A percentile compares a stretch with the other conserved stretches of the same genome.
Conservation (phyloP, 2,329 filamentous ascomycete species). For the Diplodia seriata region DNA sequence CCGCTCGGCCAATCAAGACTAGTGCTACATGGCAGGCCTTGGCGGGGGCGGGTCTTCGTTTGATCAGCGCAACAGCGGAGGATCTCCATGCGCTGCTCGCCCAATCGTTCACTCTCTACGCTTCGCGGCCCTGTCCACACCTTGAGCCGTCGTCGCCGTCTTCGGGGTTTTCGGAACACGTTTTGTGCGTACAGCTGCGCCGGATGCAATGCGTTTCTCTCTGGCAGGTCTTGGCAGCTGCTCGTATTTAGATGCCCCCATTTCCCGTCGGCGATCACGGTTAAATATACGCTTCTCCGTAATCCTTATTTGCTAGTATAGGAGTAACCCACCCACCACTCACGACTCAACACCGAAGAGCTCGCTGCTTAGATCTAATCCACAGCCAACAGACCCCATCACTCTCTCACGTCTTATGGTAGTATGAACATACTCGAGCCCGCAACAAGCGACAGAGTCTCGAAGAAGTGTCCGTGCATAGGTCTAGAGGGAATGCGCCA, state of each 20-base stretch:
- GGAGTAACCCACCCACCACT: background rate
- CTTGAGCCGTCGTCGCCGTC: background rate
- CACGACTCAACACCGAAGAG: background rate
- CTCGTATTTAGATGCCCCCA: slow-evolving; percentile 10
- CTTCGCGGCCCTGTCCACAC: background rate
- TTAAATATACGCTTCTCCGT: slow-evolving; percentile 30
- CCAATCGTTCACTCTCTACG: slow-evolving; percentile 5
- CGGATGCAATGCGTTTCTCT: background rate
- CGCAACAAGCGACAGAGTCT: background rate
- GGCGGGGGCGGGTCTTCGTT: slow-evolving; percentile 10
- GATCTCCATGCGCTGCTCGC: slow-evolving; percentile 22
- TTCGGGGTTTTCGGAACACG: background rate
- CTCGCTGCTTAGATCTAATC: background rate
- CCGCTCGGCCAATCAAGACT: slow-evolving; percentile 5
- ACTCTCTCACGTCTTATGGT: background rate
- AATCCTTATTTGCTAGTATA: slow-evolving; percentile 8
- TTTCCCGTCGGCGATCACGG: slow-evolving; percentile 24
- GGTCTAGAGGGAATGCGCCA: background rate
- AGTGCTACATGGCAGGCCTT: background rate
- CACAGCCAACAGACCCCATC: background rate
- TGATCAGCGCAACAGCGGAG: slow-evolving; percentile 25
- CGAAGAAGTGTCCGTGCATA: background rate
- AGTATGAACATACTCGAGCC: background rate
- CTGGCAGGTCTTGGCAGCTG: slow-evolving; percentile 2
- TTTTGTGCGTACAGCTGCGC: background rate